Evolutionary conservation across 192 early-diverging fungal species (phyloP).

Genomic region (Entomortierella parvispora): DNA sequence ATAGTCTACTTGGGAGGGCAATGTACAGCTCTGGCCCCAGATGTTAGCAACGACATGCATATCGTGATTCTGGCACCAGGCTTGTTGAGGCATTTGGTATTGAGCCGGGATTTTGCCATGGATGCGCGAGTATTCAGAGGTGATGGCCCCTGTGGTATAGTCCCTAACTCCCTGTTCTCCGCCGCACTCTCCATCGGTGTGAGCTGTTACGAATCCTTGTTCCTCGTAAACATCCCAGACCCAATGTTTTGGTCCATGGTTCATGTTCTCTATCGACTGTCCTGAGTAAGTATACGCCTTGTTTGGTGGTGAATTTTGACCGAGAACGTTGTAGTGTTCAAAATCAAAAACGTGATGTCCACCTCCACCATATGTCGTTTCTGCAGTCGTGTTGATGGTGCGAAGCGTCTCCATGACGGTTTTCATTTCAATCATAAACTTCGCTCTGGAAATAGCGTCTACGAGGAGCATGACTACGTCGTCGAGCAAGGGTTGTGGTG

Average conservation of each 20-base stretch:
- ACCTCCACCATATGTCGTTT: neutral
- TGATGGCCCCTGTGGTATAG: slow-evolving; percentile 29
- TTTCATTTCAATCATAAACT: slow-evolving; percentile 34
- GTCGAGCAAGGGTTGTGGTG: slow-evolving; percentile 37
- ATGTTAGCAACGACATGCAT: slow-evolving; percentile 29
- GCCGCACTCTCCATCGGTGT: slow-evolving; percentile 53
- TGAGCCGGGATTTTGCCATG: slow-evolving; percentile 25
- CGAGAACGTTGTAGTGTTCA: slow-evolving; percentile 46
- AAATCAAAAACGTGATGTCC: slow-evolving; percentile 42
- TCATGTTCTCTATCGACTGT: slow-evolving; percentile 49
- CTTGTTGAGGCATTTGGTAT: slow-evolving; percentile 37
- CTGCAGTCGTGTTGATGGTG: slow-evolving; percentile 9
- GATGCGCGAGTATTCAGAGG: slow-evolving; percentile 27
- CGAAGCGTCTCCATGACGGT: slow-evolving; percentile 25
- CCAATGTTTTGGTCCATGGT: slow-evolving; percentile 37
- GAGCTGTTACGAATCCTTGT: slow-evolving; percentile 46
- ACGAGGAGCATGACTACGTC: slow-evolving; percentile 51
- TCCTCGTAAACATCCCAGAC: slow-evolving; percentile 51
- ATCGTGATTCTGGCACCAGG: slow-evolving; percentile 46
- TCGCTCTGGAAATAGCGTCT: slow-evolving; percentile 46
- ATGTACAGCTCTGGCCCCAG: slow-evolving; percentile 38
- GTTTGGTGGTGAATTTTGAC: slow-evolving; percentile 51
- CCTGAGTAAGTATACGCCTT: slow-evolving; percentile 54
- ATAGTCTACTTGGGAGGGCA: slow-evolving; percentile 23
- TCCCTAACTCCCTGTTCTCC: slow-evolving; percentile 33